Percentiles rank a stretch among this genome's conserved stretches.
Conservation (phyloP, 495 filamentous ascomycete species). For the Pyrenopolyporus hunteri region DNA sequence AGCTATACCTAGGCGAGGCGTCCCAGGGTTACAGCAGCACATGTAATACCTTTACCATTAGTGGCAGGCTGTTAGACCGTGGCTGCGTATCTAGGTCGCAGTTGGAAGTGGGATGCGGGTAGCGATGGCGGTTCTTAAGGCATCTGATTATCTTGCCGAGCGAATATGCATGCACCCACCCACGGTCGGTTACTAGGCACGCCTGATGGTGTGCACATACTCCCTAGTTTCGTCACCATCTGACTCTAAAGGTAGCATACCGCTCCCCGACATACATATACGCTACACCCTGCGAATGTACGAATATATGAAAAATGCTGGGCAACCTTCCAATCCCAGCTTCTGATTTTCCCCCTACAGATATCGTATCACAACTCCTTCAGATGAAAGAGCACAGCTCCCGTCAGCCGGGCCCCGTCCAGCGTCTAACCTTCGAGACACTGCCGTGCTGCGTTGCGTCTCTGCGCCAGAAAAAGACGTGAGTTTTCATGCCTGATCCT, state of each 20-base stretch:
- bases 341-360: constrained; percentile 16
- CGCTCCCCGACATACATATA: constrained; percentile 12
- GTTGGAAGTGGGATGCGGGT: constrained; percentile 19
- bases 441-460: constrained; percentile 21
- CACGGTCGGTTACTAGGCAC: constrained; percentile 21
- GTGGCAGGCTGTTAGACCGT: constrained; percentile 21
- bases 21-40: constrained; percentile 24
- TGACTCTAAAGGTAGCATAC: constrained; percentile 34
- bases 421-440: constrained; percentile 14
- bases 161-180: constrained; percentile 27
- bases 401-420: constrained; percentile 25
- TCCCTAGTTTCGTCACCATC: constrained; percentile 36
- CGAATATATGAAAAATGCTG: constrained; percentile 1
- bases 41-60: constrained; percentile 22
- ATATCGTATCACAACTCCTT: constrained; percentile 28
- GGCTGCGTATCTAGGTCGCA: constrained; percentile 9
- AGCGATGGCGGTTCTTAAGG: constrained; percentile 14
- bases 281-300: not conserved
- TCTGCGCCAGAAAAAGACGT: constrained; percentile 1
- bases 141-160: constrained; percentile 40
- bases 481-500: constrained; percentile 30
- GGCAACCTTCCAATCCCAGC: constrained; percentile 26
- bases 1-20: not conserved
- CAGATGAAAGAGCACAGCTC: constrained; percentile 8
- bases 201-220: constrained; percentile 34